Evolutionary conservation across 2,329 filamentous ascomycete species (phyloP).

Genomic region (Parafenestella ontariensis): DNA sequence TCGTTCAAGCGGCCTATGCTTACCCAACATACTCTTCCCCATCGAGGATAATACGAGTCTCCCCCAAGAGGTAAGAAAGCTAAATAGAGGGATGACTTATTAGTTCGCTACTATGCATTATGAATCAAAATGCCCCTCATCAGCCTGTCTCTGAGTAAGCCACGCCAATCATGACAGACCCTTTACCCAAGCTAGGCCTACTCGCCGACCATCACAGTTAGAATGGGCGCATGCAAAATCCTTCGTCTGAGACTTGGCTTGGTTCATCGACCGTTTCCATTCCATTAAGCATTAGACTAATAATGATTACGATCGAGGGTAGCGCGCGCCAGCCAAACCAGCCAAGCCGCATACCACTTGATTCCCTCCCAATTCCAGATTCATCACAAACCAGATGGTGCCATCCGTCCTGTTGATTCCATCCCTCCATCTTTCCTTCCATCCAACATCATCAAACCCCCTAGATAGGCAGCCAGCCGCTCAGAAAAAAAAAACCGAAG

Average conservation of each 20-base stretch:
- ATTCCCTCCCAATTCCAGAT: constrained; percentile 3
- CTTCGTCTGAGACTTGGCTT: background rate
- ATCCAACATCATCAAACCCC: constrained; percentile 14
- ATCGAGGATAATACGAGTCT: no score
- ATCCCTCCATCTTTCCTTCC: constrained; percentile 4
- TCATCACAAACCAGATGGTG: constrained; percentile 2
- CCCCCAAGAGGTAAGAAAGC: no score
- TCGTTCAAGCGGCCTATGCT: no score
- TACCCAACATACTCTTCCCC: no score
- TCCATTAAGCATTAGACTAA: constrained; percentile 48
- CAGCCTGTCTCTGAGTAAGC: background rate
- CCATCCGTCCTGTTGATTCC: no score
- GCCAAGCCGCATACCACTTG: background rate
- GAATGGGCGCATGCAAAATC: background rate
- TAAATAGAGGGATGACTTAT: no score
- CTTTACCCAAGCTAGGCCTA: background rate
- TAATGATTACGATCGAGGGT: constrained; percentile 28
- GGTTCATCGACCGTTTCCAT: constrained; percentile 26
- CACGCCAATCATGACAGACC: background rate
- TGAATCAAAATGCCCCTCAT: background rate
- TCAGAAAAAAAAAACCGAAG: constrained; percentile 20
- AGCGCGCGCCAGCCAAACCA: background rate
- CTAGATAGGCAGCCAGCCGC: constrained; percentile 26
- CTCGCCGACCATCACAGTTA: background rate
- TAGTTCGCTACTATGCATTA: no score